These are phyloP conservation scores for Phaeophleospora eucalypticola DNA, from an alignment of 2,329 filamentous ascomycete species.

Conservation along the genomic window DNA sequence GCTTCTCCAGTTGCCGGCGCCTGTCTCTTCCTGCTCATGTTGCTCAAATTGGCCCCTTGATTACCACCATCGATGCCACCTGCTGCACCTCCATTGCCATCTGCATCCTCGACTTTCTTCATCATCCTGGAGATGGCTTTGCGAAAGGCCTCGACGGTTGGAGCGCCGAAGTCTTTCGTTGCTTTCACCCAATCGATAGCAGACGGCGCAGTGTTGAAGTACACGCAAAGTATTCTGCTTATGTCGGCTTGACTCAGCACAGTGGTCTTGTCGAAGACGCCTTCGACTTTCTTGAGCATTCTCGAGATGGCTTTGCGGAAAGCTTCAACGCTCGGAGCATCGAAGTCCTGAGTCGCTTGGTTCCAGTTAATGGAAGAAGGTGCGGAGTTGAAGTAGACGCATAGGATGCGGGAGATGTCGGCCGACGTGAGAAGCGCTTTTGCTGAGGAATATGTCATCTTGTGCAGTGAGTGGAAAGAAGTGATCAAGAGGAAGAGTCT, in stretches of 20 bases:
- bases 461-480: no score
- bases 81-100: background rate
- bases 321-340: background rate
- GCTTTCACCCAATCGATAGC: constrained; percentile 2
- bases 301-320: background rate
- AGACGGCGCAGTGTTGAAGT: background rate
- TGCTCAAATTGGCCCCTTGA: background rate
- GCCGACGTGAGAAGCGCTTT: background rate
- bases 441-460: background rate
- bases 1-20: background rate
- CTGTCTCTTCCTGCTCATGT: background rate
- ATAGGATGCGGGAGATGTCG: constrained; percentile 5
- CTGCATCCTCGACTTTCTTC: constrained; percentile 2
- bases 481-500: no score
- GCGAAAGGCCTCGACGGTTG: background rate
- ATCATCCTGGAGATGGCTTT: background rate
- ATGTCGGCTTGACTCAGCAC: constrained; percentile 1
- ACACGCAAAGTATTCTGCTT: constrained; percentile 1
- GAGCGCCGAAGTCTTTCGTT: constrained; percentile 1
- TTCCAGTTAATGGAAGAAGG: background rate
- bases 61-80: background rate
- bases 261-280: constrained; percentile 3
- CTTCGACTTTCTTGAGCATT: constrained; percentile 4
- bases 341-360: constrained; percentile 2
- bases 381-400: constrained; percentile 2